Evolutionary conservation across 345 rosid species (phyloP), one percentile per base, ranked within the genome.

Genomic region (Citrus medica): DNA sequence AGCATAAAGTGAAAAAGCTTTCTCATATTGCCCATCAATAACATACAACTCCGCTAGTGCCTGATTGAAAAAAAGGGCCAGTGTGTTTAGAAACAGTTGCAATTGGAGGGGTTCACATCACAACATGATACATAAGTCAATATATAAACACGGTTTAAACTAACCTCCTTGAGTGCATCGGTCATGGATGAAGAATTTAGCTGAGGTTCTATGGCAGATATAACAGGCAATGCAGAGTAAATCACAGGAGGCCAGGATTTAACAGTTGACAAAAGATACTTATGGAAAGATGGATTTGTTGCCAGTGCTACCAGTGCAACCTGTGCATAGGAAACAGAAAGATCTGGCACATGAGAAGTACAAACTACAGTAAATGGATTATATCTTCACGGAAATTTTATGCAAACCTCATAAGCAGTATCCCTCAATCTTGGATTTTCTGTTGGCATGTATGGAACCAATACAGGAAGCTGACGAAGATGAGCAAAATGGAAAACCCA

Each of bases 401-500:
- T 24, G 80, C 86, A 66, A 80, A 93, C 99, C 98, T 97, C 99
- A 83, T 97, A 97, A 79, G 90, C 98, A 77, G 98, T 97, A 85
- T 97, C 99, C 82, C 94, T 94, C 79, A 97, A 87, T 88, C 86
- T 94, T 65, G 99, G 98, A 82, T 86, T 89, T 76, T 94, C 93
- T 22, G 94, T 93, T 71, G 99, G 99, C 73, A 97, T 94, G 81
- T 88, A 91, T 59, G 98, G 99, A 84, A 94, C 98, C 90, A 97
- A 86, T 46, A 92, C 96, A 67, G 98, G 98, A 69, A 97, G 96
- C 80, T 93, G 99, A 42, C 98, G 99, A 60, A 97, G 94, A 85
- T 94, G 98, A 77, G 99, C 99, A 88, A 97, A 97, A 82, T 93
- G 98, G 90, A 97, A 97, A 85, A 94, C 96, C 99, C 99, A 97